Base-by-base conservation (phyloP, 106 monocot species). In the Dendrobium nobile region DNA sequence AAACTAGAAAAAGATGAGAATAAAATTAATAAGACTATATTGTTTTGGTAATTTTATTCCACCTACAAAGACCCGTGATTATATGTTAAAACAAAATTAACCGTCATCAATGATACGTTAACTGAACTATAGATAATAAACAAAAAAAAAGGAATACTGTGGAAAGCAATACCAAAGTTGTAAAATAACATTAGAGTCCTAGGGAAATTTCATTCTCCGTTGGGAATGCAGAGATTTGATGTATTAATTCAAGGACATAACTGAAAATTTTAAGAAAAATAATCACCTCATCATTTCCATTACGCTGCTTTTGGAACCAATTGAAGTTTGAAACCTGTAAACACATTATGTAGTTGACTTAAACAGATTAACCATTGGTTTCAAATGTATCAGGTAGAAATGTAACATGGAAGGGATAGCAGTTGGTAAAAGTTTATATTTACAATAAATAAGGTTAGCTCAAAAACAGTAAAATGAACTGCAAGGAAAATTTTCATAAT, bases 251-350 rank as follows among this genome's bases (percentile, higher is more conserved):
- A 27, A 74, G 20, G 20, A 74, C 5, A 74, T 74, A 13, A 13
- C 7, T 43, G 44, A 28, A 16, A 47, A 33, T 20, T 42, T 70
- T 10, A 78, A 24, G 15, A 82, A 45, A 13, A 42, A 15, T 27
- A 77, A 65, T 81, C 47, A 96, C 96, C 94, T 97, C 94, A 75
- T 97, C 97, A 88, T 97, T 90, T 72, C 97, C 92, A 83, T 89
- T 86, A 64, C 89, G 85, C 75, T 97, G 92, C 87, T 89, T 97
- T 70, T 92, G 90, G 77, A 97, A 94, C 97, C 97, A 97, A 72
- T 97, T 97, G 77, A 94, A 89, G 73, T 92, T 94, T 79, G 92
- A 77, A 24, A 96, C 84, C 96, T 96, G 78, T 54, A 42, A 59
- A 76, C 24, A 74, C 2, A 41, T 56, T 72, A 54, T 20, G 51